Percentiles rank a stretch among this genome's conserved stretches.
Evolutionary conservation across 1,139 yeast species (phyloP).

Genomic region (Blastobotrys indianensis): DNA sequence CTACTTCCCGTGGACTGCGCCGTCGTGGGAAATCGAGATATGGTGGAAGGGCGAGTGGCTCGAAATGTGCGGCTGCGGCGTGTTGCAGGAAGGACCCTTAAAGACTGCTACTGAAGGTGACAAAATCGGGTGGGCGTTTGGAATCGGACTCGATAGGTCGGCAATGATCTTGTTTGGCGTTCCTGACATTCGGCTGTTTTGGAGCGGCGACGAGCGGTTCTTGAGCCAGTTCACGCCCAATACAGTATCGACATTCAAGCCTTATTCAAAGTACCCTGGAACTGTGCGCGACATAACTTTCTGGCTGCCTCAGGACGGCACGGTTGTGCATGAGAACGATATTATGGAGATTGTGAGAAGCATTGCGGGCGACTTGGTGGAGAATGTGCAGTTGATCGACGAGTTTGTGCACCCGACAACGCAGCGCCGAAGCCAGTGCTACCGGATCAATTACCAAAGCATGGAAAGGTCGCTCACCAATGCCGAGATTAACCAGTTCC

Average conservation of each 20-base stretch:
- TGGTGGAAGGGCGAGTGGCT: slow-evolving; percentile 99
- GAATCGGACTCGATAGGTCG: slow-evolving; percentile 88
- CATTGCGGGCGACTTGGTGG: slow-evolving; percentile 83
- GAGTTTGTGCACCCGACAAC: slow-evolving; percentile 84
- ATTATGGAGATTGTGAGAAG: slow-evolving; percentile 85
- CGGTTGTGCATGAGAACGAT: slow-evolving; percentile 66
- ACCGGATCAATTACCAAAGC: slow-evolving; percentile 85
- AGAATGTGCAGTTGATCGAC: slow-evolving; percentile 74
- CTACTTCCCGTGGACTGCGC: slow-evolving; percentile 97
- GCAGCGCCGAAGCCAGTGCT: slow-evolving; percentile 70
- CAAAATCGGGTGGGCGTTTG: slow-evolving; percentile 94
- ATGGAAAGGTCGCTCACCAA: slow-evolving; percentile 91
- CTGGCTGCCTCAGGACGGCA: slow-evolving; percentile 57
- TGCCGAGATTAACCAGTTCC: slow-evolving; percentile 68
- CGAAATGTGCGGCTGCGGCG: slow-evolving; percentile 95
- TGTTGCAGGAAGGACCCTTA: slow-evolving; percentile 74
- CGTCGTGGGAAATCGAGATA: slow-evolving; percentile 97
- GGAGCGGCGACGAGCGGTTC: slow-evolving; percentile 84
- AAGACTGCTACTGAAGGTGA: slow-evolving; percentile 51
- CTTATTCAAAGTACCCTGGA: slow-evolving; percentile 90
- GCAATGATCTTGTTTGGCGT: slow-evolving; percentile 94
- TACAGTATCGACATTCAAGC: slow-evolving; percentile 65
- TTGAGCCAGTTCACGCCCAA: slow-evolving; percentile 62
- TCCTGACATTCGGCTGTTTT: slow-evolving; percentile 89
- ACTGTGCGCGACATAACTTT: slow-evolving; percentile 83